phyloP scores from a whole-genome alignment of 192 early-diverging fungal genomes.

The Allomyces arbusculus region DNA sequence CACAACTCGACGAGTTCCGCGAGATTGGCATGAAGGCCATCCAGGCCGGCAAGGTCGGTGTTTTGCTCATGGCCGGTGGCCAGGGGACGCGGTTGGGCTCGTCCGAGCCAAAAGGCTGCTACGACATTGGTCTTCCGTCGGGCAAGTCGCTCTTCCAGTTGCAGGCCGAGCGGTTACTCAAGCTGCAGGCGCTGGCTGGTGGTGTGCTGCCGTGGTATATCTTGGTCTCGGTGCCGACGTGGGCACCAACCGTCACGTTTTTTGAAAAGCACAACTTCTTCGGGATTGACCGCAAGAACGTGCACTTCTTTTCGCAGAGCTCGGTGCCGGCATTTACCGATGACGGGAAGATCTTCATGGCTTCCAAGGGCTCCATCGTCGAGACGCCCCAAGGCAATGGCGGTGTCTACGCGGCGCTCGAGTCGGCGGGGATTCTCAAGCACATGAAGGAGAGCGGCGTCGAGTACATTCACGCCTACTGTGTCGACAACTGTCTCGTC shows the following conservation, averaged over 20 bases:
- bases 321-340: slow-evolving; percentile 75
- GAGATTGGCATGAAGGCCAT: slow-evolving; percentile 57
- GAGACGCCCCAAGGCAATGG: slow-evolving; percentile 78
- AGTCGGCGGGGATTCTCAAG: slow-evolving; percentile 54
- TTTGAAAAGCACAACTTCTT: slow-evolving; percentile 72
- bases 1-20: slow-evolving; percentile 43
- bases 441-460: slow-evolving; percentile 65
- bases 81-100: slow-evolving; percentile 72
- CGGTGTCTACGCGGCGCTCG: slow-evolving; percentile 87
- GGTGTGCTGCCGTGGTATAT: slow-evolving; percentile 81
- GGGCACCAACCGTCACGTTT: slow-evolving; percentile 47
- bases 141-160: slow-evolving; percentile 76
- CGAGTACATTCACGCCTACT: slow-evolving; percentile 79
- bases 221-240: slow-evolving; percentile 93
- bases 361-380: slow-evolving; percentile 44
- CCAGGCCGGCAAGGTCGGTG: slow-evolving; percentile 70
- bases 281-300: slow-evolving; percentile 63
- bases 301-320: slow-evolving; percentile 92
- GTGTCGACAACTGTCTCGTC: slow-evolving; percentile 95
- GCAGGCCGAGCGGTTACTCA: slow-evolving; percentile 81
- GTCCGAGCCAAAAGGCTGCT: slow-evolving; percentile 77
- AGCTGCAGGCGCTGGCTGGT: slow-evolving; percentile 55
- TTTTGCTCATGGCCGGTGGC: slow-evolving; percentile 82
- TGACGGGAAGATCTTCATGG: slow-evolving; percentile 85
- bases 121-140: slow-evolving; percentile 79